A percentile compares a stretch with the other conserved stretches of the same genome.
Evolutionary conservation across 2,329 filamentous ascomycete genomes (phyloP).

Genomic region (Parascedosporium putredinis): DNA sequence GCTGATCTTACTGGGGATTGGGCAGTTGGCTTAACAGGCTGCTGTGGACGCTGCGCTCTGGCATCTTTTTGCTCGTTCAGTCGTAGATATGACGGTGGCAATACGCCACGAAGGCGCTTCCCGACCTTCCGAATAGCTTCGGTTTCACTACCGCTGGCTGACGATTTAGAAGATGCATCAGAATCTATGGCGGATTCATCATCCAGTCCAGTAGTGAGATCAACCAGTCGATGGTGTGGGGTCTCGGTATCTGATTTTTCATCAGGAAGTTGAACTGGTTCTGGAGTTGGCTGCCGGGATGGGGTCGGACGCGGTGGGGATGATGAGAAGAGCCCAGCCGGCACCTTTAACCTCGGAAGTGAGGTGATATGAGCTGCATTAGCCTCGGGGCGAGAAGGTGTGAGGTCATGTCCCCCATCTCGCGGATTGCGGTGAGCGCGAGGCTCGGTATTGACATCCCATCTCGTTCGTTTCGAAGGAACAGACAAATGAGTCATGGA

Average conservation of each 20-base stretch:
- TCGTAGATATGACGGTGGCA: slow-evolving; percentile 58
- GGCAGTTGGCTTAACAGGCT: background rate
- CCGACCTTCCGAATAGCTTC: slow-evolving; percentile 24
- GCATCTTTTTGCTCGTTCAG: slow-evolving; percentile 37
- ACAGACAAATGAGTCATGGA: background rate
- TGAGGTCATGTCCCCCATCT: background rate
- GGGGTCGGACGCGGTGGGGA: slow-evolving; percentile 1
- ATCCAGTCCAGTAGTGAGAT: slow-evolving; percentile 15
- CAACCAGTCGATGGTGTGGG: background rate
- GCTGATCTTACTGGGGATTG: slow-evolving; percentile 27
- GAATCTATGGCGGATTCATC: slow-evolving; percentile 15
- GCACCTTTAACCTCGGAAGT: slow-evolving; percentile 1
- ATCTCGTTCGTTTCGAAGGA: background rate
- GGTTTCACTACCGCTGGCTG: slow-evolving; percentile 20
- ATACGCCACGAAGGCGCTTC: slow-evolving; percentile 45
- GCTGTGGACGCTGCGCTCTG: background rate
- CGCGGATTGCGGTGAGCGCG: background rate
- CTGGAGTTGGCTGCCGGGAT: background rate
- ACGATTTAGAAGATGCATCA: background rate
- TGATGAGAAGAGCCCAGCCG: slow-evolving; percentile 1
- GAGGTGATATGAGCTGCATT: background rate
- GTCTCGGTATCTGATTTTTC: background rate
- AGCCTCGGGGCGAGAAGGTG: background rate
- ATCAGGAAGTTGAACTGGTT: background rate
- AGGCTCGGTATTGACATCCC: background rate